These are phyloP conservation scores for Podaxis pistillaris DNA, from an alignment of 768 basidiomycete species.

Conservation along the genomic window DNA sequence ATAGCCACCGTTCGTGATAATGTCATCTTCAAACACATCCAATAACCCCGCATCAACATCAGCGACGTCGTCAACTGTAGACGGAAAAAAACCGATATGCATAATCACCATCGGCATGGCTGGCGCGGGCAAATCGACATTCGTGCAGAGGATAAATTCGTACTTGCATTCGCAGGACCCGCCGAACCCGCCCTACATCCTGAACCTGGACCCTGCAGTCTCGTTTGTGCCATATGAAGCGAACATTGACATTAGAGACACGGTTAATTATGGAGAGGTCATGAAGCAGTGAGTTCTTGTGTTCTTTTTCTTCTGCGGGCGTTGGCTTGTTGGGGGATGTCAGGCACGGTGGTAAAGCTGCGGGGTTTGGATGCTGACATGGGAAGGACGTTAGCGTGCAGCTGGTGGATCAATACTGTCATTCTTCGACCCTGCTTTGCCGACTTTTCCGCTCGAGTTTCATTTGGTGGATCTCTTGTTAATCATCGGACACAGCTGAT, in stretches of 20 bases:
- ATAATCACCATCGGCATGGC: slow-evolving; percentile 97
- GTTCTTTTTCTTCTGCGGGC: slow-evolving; percentile 19
- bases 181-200: slow-evolving; percentile 82
- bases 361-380: no score
- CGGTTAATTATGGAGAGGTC: slow-evolving; percentile 95
- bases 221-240: slow-evolving; percentile 88
- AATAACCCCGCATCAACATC: slow-evolving; percentile 10
- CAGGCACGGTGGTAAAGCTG: no score
- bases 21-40: slow-evolving; percentile 3
- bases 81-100: slow-evolving; percentile 65
- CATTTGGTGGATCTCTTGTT: slow-evolving; percentile 2
- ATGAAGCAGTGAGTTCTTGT: slow-evolving; percentile 93
- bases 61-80: slow-evolving; percentile 13
- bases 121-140: slow-evolving; percentile 95
- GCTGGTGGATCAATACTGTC: no score
- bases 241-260: slow-evolving; percentile 98
- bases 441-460: slow-evolving; percentile 14
- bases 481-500: neutral
- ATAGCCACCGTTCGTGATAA: neutral
- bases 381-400: no score
- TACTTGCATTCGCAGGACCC: slow-evolving; percentile 73
- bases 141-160: slow-evolving; percentile 93
- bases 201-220: slow-evolving; percentile 98
- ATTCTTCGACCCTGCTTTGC: no score
- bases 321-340: no score